A percentile compares a stretch with the other conserved stretches of the same genome.
Evolutionary conservation across 2,329 filamentous ascomycete genomes (phyloP).

Genomic region (Fusarium compactum): DNA sequence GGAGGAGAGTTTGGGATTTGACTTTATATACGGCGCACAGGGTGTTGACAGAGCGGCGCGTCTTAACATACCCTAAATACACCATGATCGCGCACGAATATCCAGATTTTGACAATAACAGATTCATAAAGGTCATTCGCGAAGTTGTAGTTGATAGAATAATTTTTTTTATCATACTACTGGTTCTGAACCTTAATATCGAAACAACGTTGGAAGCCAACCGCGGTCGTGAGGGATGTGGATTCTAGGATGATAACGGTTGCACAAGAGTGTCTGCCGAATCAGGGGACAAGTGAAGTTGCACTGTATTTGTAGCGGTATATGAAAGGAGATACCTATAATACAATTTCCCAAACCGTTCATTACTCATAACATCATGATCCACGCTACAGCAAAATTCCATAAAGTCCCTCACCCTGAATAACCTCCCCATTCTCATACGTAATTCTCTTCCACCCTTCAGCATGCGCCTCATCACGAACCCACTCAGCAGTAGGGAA

Average conservation of each 20-base stretch:
- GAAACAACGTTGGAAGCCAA: too few relatives aligned
- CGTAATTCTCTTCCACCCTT: conserved; percentile 72
- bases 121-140: accelerated
- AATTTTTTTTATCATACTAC: too few relatives aligned
- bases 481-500: conserved; percentile 78
- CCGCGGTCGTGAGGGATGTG: too few relatives aligned
- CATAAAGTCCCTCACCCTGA: conserved; percentile 66
- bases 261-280: too few relatives aligned
- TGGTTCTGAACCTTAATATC: too few relatives aligned
- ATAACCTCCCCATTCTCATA: conserved; percentile 68
- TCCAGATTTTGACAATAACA: not conserved
- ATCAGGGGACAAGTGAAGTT: not conserved
- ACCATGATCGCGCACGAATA: not conserved
- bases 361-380: not conserved
- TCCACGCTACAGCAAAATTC: conserved; percentile 49
- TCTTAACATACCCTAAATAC: not conserved
- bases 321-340: conserved; percentile 1
- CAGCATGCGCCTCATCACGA: conserved; percentile 68
- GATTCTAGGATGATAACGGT: too few relatives aligned
- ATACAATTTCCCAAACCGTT: not conserved
- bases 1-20: accelerated
- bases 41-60: accelerated
- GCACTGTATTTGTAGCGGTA: not conserved
- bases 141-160: not conserved
- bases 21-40: accelerated